Evolutionary conservation across 306 rosid genomes (phyloP).

Genomic region (Lablab purpureus): DNA sequence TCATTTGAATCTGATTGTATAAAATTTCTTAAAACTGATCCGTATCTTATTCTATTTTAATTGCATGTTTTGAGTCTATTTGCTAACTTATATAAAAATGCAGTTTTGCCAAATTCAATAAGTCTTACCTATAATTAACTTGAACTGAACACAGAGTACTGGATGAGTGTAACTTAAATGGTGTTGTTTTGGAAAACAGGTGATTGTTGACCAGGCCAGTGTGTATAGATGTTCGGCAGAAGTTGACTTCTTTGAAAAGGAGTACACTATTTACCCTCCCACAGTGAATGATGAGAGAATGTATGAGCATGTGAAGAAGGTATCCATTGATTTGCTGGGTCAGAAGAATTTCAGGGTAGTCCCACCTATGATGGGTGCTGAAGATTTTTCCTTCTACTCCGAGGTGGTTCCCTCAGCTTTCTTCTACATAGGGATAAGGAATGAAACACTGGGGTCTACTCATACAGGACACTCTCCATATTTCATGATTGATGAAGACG

Average conservation of each 20-base stretch:
- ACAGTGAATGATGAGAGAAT: slow-evolving; percentile 82
- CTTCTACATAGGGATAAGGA: slow-evolving; percentile 83
- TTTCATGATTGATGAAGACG: slow-evolving; percentile 90
- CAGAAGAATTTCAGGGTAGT: slow-evolving; percentile 74
- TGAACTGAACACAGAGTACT: too few species aligned
- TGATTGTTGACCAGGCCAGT: slow-evolving; percentile 83
- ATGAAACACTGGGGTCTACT: slow-evolving; percentile 83
- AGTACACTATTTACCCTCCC: slow-evolving; percentile 86
- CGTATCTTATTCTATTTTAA: neutral
- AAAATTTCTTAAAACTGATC: neutral
- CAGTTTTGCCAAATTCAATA: too few species aligned
- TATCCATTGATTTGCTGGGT: slow-evolving; percentile 76
- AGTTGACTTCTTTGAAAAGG: slow-evolving; percentile 85
- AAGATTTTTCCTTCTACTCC: slow-evolving; percentile 89
- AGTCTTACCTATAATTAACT: too few species aligned
- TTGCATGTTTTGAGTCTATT: neutral
- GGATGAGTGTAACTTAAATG: neutral
- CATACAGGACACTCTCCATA: slow-evolving; percentile 95
- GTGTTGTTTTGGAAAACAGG: slow-evolving; percentile 55
- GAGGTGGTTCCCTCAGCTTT: slow-evolving; percentile 78
- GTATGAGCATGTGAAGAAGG: slow-evolving; percentile 92
- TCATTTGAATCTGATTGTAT: neutral
- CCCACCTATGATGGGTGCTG: slow-evolving; percentile 96
- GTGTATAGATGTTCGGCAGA: slow-evolving; percentile 81
- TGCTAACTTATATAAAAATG: neutral